These are phyloP conservation scores for Mortierella sp. DNA, from an alignment of 371 early-diverging fungal species.

Conservation along the genomic window DNA sequence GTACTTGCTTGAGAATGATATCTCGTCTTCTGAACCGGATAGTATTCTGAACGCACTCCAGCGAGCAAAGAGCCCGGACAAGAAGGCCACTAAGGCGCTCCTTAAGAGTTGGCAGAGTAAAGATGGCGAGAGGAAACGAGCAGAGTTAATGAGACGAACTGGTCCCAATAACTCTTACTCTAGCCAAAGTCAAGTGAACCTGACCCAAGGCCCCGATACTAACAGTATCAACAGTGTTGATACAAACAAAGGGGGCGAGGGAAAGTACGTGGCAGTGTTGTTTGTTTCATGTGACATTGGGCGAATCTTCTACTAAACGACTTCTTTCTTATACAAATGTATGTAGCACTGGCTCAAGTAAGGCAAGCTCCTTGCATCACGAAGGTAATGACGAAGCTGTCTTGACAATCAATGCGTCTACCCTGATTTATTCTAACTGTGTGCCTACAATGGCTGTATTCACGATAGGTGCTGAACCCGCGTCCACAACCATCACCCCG, in stretches of 20 bases:
- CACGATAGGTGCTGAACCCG: slow-evolving; percentile 8
- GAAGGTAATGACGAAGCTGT: slow-evolving; percentile 19
- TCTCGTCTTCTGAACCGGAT: slow-evolving; percentile 29
- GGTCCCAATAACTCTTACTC: neutral
- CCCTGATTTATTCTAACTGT: neutral
- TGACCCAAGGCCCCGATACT: slow-evolving; percentile 17
- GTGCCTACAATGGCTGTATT: neutral
- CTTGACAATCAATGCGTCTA: too few relatives aligned
- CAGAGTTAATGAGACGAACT: slow-evolving; percentile 22
- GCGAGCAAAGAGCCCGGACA: slow-evolving; percentile 36
- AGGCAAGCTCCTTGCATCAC: slow-evolving; percentile 29
- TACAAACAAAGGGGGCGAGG: slow-evolving; percentile 18
- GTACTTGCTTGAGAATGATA: slow-evolving; percentile 49
- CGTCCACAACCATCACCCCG: neutral
- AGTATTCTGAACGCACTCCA: slow-evolving; percentile 30
- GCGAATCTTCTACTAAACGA: neutral
- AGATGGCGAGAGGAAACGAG: slow-evolving; percentile 38
- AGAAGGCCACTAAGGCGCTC: slow-evolving; percentile 37
- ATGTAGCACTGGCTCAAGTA: slow-evolving; percentile 19
- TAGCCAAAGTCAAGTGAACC: slow-evolving; percentile 26
- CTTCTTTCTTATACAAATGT: neutral
- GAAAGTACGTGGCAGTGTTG: slow-evolving; percentile 15
- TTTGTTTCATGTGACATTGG: neutral
- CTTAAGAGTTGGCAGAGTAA: slow-evolving; percentile 48
- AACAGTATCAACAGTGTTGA: slow-evolving; percentile 21